Conservation (phyloP, 805 yeast species). For the Ogataea salicorniae region DNA sequence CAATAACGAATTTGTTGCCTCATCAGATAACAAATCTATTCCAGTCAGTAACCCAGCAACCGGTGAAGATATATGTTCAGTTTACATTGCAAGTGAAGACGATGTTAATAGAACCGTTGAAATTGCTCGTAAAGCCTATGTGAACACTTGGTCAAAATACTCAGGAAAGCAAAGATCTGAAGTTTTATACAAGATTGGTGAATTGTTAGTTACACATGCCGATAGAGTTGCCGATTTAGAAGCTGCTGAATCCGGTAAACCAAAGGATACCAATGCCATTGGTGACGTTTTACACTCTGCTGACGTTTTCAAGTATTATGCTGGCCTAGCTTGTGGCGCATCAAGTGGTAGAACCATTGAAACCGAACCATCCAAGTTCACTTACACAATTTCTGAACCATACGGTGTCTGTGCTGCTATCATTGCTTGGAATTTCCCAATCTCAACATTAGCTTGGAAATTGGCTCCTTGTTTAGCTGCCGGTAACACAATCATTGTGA, state of each 20-base stretch:
- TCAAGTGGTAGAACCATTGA: constrained; percentile 57
- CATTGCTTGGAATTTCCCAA: constrained; percentile 71
- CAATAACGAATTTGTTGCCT: constrained; percentile 67
- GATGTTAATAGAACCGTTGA: constrained; percentile 52
- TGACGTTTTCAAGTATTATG: constrained; percentile 56
- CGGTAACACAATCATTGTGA: constrained; percentile 59
- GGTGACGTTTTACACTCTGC: constrained; percentile 56
- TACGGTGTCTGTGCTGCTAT: constrained; percentile 67
- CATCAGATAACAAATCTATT: constrained; percentile 49
- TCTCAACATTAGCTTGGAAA: constrained; percentile 65
- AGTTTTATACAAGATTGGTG: constrained; percentile 43
- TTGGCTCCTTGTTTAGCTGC: constrained; percentile 65
- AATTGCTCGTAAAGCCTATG: constrained; percentile 48
- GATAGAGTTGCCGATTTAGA: constrained; percentile 52
- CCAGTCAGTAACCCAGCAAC: constrained; percentile 54
- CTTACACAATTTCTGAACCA: constrained; percentile 63
- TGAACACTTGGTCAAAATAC: constrained; percentile 39
- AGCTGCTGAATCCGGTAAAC: constrained; percentile 57
- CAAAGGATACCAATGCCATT: constrained; percentile 45
- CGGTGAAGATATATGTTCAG: constrained; percentile 45
- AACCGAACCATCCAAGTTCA: constrained; percentile 49
- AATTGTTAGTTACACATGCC: constrained; percentile 41
- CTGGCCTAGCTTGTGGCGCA: constrained; percentile 72
- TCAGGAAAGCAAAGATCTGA: constrained; percentile 45
- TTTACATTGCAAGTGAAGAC: constrained; percentile 44